Percentiles rank a stretch among this genome's conserved stretches.
Evolutionary conservation across 331 rosid species (phyloP).

Genomic region (Spiraea crenata): DNA sequence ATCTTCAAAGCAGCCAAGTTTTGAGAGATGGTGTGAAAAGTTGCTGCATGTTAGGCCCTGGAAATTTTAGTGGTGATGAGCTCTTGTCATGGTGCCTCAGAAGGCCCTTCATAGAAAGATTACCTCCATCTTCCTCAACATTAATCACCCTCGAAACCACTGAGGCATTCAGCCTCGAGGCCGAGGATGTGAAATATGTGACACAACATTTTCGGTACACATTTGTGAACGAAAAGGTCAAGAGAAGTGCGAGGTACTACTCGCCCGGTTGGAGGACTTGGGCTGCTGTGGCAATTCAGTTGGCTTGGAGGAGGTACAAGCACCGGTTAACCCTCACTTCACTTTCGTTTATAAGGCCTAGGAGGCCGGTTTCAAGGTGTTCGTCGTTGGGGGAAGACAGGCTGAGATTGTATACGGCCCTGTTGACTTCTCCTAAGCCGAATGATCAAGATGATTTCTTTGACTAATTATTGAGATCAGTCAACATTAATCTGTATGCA

Average conservation of each 20-base stretch:
- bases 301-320: constrained; percentile 84
- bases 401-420: constrained; percentile 73
- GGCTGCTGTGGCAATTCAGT: constrained; percentile 91
- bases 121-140: constrained; percentile 79
- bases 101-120: constrained; percentile 69
- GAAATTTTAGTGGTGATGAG: constrained; percentile 93
- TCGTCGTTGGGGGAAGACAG: constrained; percentile 79
- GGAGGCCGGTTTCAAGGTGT: constrained; percentile 73
- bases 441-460: constrained; percentile 58
- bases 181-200: constrained; percentile 78
- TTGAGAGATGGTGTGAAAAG: constrained; percentile 84
- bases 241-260: constrained; percentile 85
- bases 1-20: constrained; percentile 85
- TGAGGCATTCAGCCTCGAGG: constrained; percentile 83
- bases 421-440: constrained; percentile 94
- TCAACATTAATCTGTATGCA: not conserved
- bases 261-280: constrained; percentile 97
- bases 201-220: constrained; percentile 93
- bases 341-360: constrained; percentile 69
- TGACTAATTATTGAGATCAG: constrained; percentile 32
- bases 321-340: constrained; percentile 67
- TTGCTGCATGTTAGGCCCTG: constrained; percentile 90
- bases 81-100: constrained; percentile 90
- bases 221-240: constrained; percentile 78
- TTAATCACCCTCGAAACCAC: constrained; percentile 75